A percentile compares a stretch with the other conserved stretches of the same genome.
phyloP scores from a whole-genome alignment of 129 eudicot genomes.

The Erigeron canadensis region DNA sequence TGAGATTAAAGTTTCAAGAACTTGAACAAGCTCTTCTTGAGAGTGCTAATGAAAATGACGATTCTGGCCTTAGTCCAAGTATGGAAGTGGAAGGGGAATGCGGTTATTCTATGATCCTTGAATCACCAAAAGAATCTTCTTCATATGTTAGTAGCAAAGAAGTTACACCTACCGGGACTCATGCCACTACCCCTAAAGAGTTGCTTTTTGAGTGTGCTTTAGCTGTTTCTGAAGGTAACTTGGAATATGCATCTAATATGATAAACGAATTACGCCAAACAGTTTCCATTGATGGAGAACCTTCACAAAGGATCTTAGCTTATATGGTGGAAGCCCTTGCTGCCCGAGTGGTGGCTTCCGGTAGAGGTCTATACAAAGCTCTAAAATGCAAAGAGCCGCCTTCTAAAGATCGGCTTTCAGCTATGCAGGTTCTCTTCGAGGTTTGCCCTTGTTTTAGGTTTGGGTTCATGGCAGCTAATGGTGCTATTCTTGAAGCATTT shows the following conservation, averaged over 20 bases:
- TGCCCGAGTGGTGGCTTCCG: slow-evolving; percentile 84
- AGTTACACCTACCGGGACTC: slow-evolving; percentile 12
- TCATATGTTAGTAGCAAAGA: slow-evolving; percentile 54
- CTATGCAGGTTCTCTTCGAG: slow-evolving; percentile 96
- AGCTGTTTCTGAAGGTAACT: slow-evolving; percentile 59
- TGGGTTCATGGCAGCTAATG: slow-evolving; percentile 94
- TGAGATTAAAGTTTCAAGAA: slow-evolving; percentile 88
- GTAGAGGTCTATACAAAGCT: slow-evolving; percentile 81
- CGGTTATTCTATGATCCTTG: slow-evolving; percentile 38
- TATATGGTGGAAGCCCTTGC: slow-evolving; percentile 98
- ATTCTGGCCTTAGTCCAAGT: slow-evolving; percentile 27
- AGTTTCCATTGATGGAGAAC: slow-evolving; percentile 91
- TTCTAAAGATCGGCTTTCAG: slow-evolving; percentile 70
- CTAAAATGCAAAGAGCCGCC: slow-evolving; percentile 92
- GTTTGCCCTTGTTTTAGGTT: slow-evolving; percentile 93
- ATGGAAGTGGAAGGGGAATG: slow-evolving; percentile 63
- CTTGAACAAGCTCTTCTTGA: slow-evolving; percentile 78
- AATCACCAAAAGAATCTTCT: slow-evolving; percentile 74
- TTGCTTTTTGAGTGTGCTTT: slow-evolving; percentile 79
- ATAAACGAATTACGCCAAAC: slow-evolving; percentile 60
- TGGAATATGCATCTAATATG: slow-evolving; percentile 55
- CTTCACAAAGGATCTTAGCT: slow-evolving; percentile 79
- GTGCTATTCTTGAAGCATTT: slow-evolving; percentile 75
- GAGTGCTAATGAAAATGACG: slow-evolving; percentile 41
- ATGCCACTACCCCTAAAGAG: slow-evolving; percentile 47